Evolutionary conservation across 305 asterid genomes (phyloP).

Genomic region (Fraxinus paxiana): DNA sequence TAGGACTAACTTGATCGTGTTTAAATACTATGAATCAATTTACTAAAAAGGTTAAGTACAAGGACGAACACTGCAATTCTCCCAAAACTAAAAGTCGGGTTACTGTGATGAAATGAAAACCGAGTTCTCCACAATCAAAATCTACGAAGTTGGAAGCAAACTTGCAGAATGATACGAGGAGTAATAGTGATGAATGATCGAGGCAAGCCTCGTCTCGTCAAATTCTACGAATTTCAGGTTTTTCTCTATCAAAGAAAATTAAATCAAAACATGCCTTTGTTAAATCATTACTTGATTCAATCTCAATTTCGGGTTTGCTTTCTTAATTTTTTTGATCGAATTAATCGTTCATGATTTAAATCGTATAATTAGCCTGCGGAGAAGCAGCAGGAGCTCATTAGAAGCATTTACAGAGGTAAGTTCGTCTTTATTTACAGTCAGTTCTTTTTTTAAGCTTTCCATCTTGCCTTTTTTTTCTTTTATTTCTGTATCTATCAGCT

Average conservation of each 20-base stretch:
- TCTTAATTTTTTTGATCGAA: background rate
- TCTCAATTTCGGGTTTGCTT: conserved; percentile 2
- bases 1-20: background rate
- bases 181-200: conserved; percentile 84
- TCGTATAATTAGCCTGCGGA: conserved; percentile 58
- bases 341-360: conserved; percentile 28
- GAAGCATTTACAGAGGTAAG: conserved; percentile 73
- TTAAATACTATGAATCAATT: background rate
- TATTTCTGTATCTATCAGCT: background rate
- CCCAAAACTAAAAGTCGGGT: background rate
- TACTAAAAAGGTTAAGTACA: background rate
- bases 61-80: background rate
- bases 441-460: background rate
- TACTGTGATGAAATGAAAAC: background rate
- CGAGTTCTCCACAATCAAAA: background rate
- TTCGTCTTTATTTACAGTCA: background rate
- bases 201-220: conserved; percentile 92
- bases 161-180: conserved; percentile 65
- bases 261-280: background rate
- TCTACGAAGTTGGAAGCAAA: conserved; percentile 15
- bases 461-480: background rate
- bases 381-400: conserved; percentile 88
- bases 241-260: background rate
- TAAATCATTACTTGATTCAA: background rate
- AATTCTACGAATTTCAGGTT: conserved; percentile 77